These are phyloP conservation scores for Neofusicoccum laricinum DNA, from an alignment of 2,329 filamentous ascomycete species.

Conservation along the genomic window DNA sequence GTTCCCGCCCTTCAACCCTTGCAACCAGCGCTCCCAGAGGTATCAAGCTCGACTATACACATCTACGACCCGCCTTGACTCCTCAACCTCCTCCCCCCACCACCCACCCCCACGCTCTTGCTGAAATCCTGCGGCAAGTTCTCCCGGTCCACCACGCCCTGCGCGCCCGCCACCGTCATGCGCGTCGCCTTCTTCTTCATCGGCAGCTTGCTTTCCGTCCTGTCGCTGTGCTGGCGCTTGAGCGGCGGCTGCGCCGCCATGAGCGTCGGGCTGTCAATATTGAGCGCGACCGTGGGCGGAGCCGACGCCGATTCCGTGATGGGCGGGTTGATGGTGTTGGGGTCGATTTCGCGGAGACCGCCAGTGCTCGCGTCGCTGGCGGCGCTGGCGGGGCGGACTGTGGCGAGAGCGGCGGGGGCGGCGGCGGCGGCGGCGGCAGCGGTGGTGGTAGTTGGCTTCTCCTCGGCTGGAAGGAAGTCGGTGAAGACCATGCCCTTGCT, in stretches of 20 bases:
- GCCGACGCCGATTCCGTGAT: slow-evolving; percentile 24
- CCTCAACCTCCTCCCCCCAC: slow-evolving; percentile 10
- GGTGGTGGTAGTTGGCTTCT: slow-evolving; percentile 27
- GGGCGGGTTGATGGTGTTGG: slow-evolving; percentile 40
- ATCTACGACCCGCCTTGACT: slow-evolving; percentile 12
- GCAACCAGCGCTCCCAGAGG: too few species aligned
- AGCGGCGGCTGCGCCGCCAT: slow-evolving; percentile 37
- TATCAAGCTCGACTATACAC: not conserved
- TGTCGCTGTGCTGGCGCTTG: slow-evolving; percentile 43
- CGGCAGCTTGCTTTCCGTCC: slow-evolving; percentile 41
- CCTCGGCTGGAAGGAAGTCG: slow-evolving; percentile 37
- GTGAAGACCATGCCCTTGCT: slow-evolving; percentile 54
- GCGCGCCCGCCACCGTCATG: slow-evolving; percentile 41
- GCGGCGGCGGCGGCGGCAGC: slow-evolving; percentile 24
- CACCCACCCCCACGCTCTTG: slow-evolving; percentile 34
- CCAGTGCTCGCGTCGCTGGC: slow-evolving; percentile 26
- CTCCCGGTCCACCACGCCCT: slow-evolving; percentile 38
- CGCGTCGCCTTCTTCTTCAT: slow-evolving; percentile 33
- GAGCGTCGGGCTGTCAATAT: not conserved
- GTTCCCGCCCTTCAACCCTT: not conserved
- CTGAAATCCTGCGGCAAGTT: slow-evolving; percentile 36
- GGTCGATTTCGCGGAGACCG: slow-evolving; percentile 47
- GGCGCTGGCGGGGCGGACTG: slow-evolving; percentile 18
- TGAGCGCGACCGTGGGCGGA: slow-evolving; percentile 25
- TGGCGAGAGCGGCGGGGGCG: slow-evolving; percentile 11